Percentiles rank a stretch among this genome's conserved stretches.
Evolutionary conservation across 2,329 filamentous ascomycete genomes (phyloP).

Genomic region (Periconia macrospinosa): DNA sequence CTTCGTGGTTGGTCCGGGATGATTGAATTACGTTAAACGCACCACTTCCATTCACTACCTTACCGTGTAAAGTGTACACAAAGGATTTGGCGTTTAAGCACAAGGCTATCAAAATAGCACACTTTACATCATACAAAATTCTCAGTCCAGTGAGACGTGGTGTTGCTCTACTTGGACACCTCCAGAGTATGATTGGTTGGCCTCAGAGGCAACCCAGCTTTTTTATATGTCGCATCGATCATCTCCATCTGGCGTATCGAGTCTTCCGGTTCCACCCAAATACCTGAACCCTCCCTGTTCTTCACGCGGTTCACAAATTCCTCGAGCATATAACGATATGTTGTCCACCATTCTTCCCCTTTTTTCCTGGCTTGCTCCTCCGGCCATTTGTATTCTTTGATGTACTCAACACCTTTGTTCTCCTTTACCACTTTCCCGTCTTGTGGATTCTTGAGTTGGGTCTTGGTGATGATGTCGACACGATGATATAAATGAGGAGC

Average conservation of each 20-base stretch:
- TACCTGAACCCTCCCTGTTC: conserved; percentile 24
- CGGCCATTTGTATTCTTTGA: conserved; percentile 29
- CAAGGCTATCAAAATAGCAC: no score
- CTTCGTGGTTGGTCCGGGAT: not conserved
- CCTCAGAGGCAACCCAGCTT: conserved; percentile 26
- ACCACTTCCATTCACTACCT: no score
- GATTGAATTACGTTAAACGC: not conserved
- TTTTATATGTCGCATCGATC: conserved; percentile 40
- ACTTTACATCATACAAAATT: not conserved
- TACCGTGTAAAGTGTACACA: no score
- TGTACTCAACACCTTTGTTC: conserved; percentile 7
- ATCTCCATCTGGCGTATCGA: conserved; percentile 39
- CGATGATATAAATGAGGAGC: conserved; percentile 22
- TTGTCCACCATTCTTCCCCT: conserved; percentile 29
- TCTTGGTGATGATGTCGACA: conserved; percentile 17
- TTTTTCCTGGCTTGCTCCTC: conserved; percentile 19
- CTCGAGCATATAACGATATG: conserved; percentile 38
- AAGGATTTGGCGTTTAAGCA: no score
- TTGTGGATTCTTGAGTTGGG: conserved; percentile 1
- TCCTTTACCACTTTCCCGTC: conserved; percentile 9
- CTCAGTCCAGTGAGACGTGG: not conserved
- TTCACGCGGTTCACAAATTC: conserved; percentile 39
- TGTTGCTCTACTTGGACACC: not conserved
- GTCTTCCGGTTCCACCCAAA: conserved; percentile 37
- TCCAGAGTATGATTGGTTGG: conserved; percentile 29